Evolutionary conservation across 306 rosid species (phyloP), one percentile per base, ranked within the genome.

Genomic region (Myrica gale): DNA sequence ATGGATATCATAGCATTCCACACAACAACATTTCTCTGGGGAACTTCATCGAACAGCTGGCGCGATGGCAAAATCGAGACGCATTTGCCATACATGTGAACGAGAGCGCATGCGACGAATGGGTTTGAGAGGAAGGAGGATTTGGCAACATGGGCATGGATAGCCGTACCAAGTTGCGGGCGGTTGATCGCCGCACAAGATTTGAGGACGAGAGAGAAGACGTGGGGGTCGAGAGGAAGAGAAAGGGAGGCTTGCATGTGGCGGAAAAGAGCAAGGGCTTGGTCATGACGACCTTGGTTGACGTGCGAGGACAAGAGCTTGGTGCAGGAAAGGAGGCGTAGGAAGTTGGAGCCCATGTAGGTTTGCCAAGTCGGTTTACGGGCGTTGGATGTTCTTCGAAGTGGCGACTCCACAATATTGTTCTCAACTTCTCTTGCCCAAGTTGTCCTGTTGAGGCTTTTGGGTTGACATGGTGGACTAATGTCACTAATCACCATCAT

Each of bases 121-220:
- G 88, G 88, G 84, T 81, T 86, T 20, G 82, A 57, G 62, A 92
- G 79, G 13, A 80, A 81, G 2, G 90, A 86, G 7, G 89, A 73
- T 43, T 92, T 92, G 74, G 77, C 17, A 43, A 76, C 81, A 48
- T 90, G 93, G 60, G 93, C 84, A 52, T 92, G 97, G 67, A 92
- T 78, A 76, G 96, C 68, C 12, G 85, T 74, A 72, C 87, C 97
- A 21, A 92, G 93, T 50, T 50, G 82, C 4, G 92, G 82, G 46
- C 81, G 84, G 61, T 75, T 76, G 58, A 75, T 63, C 75, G 92
- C 71, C 9, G 97, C 75, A 85, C 96, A 92, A 73, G 97, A 92
- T 79, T 90, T 92, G 79, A 90, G 90, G 72, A 78, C 75, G 78
- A 90, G 90, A 69, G 96, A 88, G 89, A 90, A 86, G 72, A 92